These are phyloP conservation scores for Plasmodium gonderi DNA, from an alignment of 169 alveolate genomes.

Conservation along the genomic window DNA sequence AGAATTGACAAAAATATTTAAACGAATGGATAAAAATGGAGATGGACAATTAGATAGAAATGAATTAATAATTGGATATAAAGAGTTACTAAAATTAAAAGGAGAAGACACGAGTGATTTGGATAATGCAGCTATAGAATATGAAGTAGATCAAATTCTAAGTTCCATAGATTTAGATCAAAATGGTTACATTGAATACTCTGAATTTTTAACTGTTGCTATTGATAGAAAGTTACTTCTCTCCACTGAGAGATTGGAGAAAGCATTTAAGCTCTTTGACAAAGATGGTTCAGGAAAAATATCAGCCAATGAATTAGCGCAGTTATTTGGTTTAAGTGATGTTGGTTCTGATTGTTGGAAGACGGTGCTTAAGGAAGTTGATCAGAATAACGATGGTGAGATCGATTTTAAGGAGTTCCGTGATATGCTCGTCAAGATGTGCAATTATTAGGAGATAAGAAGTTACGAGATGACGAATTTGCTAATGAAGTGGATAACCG, in stretches of 20 bases:
- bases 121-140: slow-evolving; percentile 86
- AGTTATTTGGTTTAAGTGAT: slow-evolving; percentile 85
- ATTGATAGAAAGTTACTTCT: slow-evolving; percentile 90
- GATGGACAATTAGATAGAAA: slow-evolving; percentile 90
- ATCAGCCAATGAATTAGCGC: slow-evolving; percentile 92
- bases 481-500: too few relatives aligned
- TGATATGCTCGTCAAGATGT: slow-evolving; percentile 87
- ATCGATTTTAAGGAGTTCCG: slow-evolving; percentile 95
- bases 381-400: slow-evolving; percentile 92
- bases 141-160: slow-evolving; percentile 89
- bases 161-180: slow-evolving; percentile 90
- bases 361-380: slow-evolving; percentile 90
- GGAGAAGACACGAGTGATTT: slow-evolving; percentile 85
- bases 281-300: slow-evolving; percentile 95
- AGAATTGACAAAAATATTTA: slow-evolving; percentile 91
- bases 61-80: slow-evolving; percentile 90
- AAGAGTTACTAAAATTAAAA: slow-evolving; percentile 84
- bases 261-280: slow-evolving; percentile 96
- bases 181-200: slow-evolving; percentile 90
- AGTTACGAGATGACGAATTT: too few relatives aligned
- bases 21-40: slow-evolving; percentile 92
- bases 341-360: slow-evolving; percentile 86
- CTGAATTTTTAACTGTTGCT: slow-evolving; percentile 96
- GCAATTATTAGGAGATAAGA: slow-evolving; percentile 4
- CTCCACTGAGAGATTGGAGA: slow-evolving; percentile 91